phyloP scores from a whole-genome alignment of 768 basidiomycete genomes.

The Amanita jacksonii region DNA sequence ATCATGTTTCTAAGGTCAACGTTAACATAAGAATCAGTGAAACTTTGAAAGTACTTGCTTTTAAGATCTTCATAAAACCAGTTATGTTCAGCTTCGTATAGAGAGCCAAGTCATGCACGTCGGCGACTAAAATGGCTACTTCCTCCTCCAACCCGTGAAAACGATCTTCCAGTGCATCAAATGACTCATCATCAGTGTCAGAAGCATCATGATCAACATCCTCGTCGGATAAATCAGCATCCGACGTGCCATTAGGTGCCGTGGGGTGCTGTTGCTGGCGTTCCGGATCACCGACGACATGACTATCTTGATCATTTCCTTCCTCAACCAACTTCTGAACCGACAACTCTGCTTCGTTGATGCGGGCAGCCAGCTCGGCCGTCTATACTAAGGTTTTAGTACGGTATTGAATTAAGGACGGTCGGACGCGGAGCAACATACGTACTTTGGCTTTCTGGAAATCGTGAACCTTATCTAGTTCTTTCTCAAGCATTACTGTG shows the following conservation, averaged over 20 bases:
- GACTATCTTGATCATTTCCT: slow-evolving; percentile 21
- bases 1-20: slow-evolving; percentile 73
- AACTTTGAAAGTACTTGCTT: slow-evolving; percentile 35
- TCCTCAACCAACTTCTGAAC: slow-evolving; percentile 70
- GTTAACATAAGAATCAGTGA: neutral
- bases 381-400: slow-evolving; percentile 37
- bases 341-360: slow-evolving; percentile 72
- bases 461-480: slow-evolving; percentile 89
- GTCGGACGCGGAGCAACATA: slow-evolving; percentile 2
- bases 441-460: slow-evolving; percentile 85
- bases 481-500: slow-evolving; percentile 63
- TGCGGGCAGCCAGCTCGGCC: slow-evolving; percentile 71
- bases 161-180: slow-evolving; percentile 73
- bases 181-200: slow-evolving; percentile 33
- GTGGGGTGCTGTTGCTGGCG: slow-evolving; percentile 41
- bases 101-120: slow-evolving; percentile 83
- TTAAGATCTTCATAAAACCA: slow-evolving; percentile 97
- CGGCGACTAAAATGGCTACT: slow-evolving; percentile 89
- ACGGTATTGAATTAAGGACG: neutral
- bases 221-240: slow-evolving; percentile 45
- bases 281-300: slow-evolving; percentile 37
- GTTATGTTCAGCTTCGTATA: slow-evolving; percentile 97
- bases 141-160: slow-evolving; percentile 89
- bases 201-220: slow-evolving; percentile 27
- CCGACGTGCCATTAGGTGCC: slow-evolving; percentile 60